Conservation (phyloP, 2,329 filamentous ascomycete genomes). For the Penicillium sp. region DNA sequence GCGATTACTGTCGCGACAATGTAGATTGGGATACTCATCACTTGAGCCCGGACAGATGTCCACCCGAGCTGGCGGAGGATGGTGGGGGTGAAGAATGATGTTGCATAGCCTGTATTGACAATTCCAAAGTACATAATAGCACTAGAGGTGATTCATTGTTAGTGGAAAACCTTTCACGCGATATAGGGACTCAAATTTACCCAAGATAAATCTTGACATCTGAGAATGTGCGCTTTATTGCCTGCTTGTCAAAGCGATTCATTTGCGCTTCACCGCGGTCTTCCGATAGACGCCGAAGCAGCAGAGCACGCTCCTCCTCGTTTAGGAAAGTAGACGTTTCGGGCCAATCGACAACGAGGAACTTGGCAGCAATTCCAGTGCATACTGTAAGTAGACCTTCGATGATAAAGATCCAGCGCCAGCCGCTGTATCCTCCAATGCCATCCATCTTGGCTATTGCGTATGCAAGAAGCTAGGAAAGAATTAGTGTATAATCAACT, state of each 20-base stretch:
- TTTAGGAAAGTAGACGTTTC: conserved; percentile 47
- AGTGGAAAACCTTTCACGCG: conserved; percentile 9
- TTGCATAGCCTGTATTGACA: conserved; percentile 47
- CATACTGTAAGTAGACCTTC: conserved; percentile 51
- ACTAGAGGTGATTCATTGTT: conserved; percentile 16
- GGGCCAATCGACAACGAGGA: conserved; percentile 48
- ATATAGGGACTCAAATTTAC: conserved; percentile 14
- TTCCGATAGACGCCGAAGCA: conserved; percentile 43
- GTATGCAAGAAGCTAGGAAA: conserved; percentile 39
- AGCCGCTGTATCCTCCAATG: conserved; percentile 37
- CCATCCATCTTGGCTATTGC: conserved; percentile 44
- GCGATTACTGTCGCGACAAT: conserved; percentile 62
- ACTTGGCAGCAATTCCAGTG: conserved; percentile 50
- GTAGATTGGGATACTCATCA: conserved; percentile 55
- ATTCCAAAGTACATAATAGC: conserved; percentile 64
- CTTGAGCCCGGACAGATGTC: conserved; percentile 49
- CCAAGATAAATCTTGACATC: conserved; percentile 43
- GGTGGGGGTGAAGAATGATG: conserved; percentile 44
- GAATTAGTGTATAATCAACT: neutral
- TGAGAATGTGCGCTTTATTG: conserved; percentile 46
- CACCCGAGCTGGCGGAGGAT: conserved; percentile 55
- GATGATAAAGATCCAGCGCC: conserved; percentile 51
- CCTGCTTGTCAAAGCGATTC: conserved; percentile 52
- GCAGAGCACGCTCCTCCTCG: conserved; percentile 44
- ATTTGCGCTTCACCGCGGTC: conserved; percentile 49